Conservation (phyloP, 345 rosid species). For the Orychophragmus violaceus region DNA sequence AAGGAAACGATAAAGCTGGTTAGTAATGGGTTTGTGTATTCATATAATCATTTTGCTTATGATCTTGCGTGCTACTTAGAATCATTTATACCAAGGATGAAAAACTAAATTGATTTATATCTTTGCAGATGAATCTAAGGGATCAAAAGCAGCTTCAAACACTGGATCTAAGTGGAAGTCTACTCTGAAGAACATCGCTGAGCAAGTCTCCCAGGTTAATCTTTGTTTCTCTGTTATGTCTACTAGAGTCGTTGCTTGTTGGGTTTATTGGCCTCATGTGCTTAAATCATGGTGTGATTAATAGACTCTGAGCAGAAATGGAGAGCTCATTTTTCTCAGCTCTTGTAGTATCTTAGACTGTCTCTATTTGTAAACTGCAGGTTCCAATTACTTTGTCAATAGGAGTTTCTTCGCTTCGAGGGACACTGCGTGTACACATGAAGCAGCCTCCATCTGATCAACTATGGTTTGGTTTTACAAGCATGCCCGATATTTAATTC, state of each 20-base stretch:
- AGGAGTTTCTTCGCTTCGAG: constrained; percentile 66
- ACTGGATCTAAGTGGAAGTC: constrained; percentile 26
- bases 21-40: constrained; percentile 24
- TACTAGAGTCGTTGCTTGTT: not conserved
- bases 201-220: constrained; percentile 31
- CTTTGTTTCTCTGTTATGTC: not conserved
- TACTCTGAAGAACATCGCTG: constrained; percentile 24
- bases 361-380: constrained; percentile 35
- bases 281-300: not conserved
- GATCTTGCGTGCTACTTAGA: not conserved
- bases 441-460: constrained; percentile 97
- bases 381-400: constrained; percentile 80
- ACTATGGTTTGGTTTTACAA: constrained; percentile 86
- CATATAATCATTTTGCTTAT: not conserved
- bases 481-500: constrained; percentile 84
- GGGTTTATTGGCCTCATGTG: not conserved
- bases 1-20: constrained; percentile 49
- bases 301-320: no score
- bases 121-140: constrained; percentile 25
- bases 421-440: constrained; percentile 63
- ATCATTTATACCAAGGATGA: not conserved
- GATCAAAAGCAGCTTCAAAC: constrained; percentile 4
- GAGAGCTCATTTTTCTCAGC: not conserved
- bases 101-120: not conserved
- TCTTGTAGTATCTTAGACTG: constrained; percentile 13